Evolutionary conservation across 1,284 basidiomycete genomes (phyloP).

Genomic region (Heterobasidion irregulare): DNA sequence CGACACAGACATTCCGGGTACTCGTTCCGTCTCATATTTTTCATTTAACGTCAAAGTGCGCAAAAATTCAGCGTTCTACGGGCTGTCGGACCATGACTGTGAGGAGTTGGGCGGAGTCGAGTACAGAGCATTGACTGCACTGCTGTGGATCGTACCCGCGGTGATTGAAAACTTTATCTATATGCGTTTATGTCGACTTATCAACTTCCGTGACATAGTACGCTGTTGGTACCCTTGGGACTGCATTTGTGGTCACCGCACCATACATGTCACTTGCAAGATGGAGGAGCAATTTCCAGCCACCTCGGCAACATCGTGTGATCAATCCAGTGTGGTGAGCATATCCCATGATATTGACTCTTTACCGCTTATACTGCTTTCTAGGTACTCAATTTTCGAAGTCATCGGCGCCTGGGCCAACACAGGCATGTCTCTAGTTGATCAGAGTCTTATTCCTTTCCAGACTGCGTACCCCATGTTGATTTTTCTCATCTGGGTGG

Average conservation of each 20-base stretch:
- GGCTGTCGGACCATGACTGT: conserved; percentile 75
- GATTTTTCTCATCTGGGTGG: conserved; percentile 34
- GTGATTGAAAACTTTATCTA: conserved; percentile 11
- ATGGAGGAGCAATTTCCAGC: conserved; percentile 20
- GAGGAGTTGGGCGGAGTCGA: conserved; percentile 94
- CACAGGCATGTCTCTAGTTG: conserved; percentile 53
- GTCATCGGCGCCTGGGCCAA: conserved; percentile 56
- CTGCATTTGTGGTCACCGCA: conserved; percentile 50
- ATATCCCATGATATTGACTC: no score
- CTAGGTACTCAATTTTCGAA: conserved; percentile 52
- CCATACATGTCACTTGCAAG: conserved; percentile 35
- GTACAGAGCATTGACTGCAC: conserved; percentile 75
- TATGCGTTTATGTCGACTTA: neutral
- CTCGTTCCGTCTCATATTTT: conserved; percentile 74
- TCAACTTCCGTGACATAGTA: conserved; percentile 14
- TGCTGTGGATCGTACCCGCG: conserved; percentile 47
- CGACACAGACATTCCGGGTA: conserved; percentile 24
- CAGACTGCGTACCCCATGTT: conserved; percentile 52
- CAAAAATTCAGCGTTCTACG: conserved; percentile 79
- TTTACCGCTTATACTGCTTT: no score
- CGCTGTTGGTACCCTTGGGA: conserved; percentile 47
- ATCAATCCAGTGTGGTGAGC: conserved; percentile 35
- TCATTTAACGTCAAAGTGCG: conserved; percentile 82
- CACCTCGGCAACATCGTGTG: conserved; percentile 24
- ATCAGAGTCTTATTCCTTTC: conserved; percentile 52